Evolutionary conservation across 139 green algal species (phyloP).

Genomic region (Gonium pectorale): DNA sequence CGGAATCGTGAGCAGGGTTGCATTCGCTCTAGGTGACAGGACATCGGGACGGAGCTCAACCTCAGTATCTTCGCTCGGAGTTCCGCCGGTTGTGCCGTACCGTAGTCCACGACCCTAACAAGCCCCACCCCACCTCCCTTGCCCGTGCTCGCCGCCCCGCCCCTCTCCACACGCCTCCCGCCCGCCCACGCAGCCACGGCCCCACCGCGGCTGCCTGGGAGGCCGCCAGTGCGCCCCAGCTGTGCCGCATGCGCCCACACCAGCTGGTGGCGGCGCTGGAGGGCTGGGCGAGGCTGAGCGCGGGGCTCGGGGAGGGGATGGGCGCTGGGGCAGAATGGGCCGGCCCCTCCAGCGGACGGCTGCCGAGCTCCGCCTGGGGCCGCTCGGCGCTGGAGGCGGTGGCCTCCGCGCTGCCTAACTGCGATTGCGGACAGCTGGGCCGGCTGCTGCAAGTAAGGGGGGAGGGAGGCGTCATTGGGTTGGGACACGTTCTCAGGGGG

Average conservation of each 20-base stretch:
- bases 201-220: constrained; percentile 18
- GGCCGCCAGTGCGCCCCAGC: background rate
- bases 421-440: background rate
- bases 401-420: background rate
- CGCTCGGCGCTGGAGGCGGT: background rate
- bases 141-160: background rate
- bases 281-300: background rate
- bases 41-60: background rate
- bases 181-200: background rate
- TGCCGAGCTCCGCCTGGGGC: background rate
- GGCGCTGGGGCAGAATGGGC: background rate
- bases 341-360: background rate
- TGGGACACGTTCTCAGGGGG: background rate
- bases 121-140: background rate
- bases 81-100: background rate
- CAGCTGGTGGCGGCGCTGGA: constrained; percentile 23
- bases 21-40: background rate
- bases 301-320: background rate
- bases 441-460: constrained; percentile 6
- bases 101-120: background rate
- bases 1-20: background rate
- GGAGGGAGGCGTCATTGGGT: background rate
- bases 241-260: constrained; percentile 18
- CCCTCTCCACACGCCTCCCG: background rate
- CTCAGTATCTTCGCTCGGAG: background rate